Evolutionary conservation across 1,284 basidiomycete genomes (phyloP).

Genomic region (Tremellales sp.): DNA sequence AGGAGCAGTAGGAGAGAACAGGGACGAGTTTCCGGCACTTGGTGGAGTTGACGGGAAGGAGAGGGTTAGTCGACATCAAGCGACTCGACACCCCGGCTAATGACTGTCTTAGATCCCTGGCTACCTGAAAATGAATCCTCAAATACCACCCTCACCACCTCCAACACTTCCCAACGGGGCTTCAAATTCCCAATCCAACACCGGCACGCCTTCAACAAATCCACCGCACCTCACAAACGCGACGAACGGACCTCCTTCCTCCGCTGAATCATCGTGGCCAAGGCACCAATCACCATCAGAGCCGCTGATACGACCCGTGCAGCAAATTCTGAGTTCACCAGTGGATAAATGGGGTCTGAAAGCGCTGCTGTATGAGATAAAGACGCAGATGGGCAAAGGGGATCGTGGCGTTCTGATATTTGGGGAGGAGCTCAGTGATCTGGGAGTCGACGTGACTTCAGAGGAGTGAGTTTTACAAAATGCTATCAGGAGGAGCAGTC

Average conservation of each 20-base stretch:
- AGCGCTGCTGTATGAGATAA: constrained; percentile 84
- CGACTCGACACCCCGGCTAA: neutral
- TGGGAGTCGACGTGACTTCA: constrained; percentile 86
- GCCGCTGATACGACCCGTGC: constrained; percentile 81
- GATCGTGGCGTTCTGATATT: constrained; percentile 82
- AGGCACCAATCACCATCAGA: constrained; percentile 38
- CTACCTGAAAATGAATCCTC: constrained; percentile 16
- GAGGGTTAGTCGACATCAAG: constrained; percentile 16
- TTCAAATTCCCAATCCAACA: constrained; percentile 29
- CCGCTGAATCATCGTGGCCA: constrained; percentile 33
- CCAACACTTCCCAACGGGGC: constrained; percentile 26
- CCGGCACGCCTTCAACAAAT: constrained; percentile 34
- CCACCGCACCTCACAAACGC: constrained; percentile 21
- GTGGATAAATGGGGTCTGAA: constrained; percentile 94
- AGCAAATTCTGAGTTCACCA: constrained; percentile 88
- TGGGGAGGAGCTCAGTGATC: constrained; percentile 86
- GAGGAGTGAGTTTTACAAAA: constrained; percentile 60
- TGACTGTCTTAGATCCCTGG: constrained; percentile 27
- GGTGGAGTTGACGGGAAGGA: constrained; percentile 30
- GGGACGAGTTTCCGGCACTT: constrained; percentile 47
- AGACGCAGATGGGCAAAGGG: constrained; percentile 68
- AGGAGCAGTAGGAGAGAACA: constrained; percentile 18
- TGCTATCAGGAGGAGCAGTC: neutral
- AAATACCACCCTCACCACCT: constrained; percentile 24
- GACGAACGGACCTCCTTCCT: constrained; percentile 24